phyloP scores from a whole-genome alignment of 2,329 filamentous ascomycete genomes.

The Fusarium sp. region DNA sequence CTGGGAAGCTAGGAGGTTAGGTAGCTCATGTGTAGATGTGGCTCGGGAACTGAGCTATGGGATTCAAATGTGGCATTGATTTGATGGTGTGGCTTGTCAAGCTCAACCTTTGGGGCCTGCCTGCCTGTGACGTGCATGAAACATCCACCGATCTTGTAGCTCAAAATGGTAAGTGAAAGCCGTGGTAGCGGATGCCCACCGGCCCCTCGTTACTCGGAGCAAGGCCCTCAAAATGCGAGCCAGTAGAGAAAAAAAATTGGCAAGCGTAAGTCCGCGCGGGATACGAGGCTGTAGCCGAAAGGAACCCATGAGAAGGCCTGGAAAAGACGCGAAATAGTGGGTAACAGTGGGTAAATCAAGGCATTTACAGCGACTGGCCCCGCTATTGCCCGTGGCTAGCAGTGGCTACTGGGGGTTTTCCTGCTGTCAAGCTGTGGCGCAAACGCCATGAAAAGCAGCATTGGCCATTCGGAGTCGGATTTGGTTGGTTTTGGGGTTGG shows the following conservation, averaged over 20 bases:
- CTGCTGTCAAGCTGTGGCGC: conserved; percentile 37
- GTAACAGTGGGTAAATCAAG: conserved; percentile 30
- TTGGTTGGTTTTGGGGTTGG: conserved; percentile 35
- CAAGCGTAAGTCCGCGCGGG: conserved; percentile 46
- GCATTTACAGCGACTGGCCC: conserved; percentile 5
- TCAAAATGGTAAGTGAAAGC: conserved; percentile 4
- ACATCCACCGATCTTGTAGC: background rate
- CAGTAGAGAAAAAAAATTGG: conserved; percentile 12
- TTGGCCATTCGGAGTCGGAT: conserved; percentile 37
- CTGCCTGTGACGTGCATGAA: conserved; percentile 28
- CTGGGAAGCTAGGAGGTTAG: conserved; percentile 19
- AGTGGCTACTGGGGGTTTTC: background rate
- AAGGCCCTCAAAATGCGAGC: conserved; percentile 7
- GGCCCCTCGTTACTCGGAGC: conserved; percentile 37
- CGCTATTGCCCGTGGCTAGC: conserved; percentile 31
- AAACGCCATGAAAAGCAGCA: conserved; percentile 29
- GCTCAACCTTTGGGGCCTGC: background rate
- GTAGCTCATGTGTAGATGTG: background rate
- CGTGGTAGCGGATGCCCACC: conserved; percentile 27
- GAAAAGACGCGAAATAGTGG: conserved; percentile 47
- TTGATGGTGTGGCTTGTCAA: background rate
- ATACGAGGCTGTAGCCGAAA: conserved; percentile 48
- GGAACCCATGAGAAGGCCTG: conserved; percentile 18
- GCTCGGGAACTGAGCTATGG: background rate
- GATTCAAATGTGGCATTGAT: conserved; percentile 13